Evolutionary conservation across 1,284 basidiomycete species (phyloP).

Genomic region (Ustilago curta): DNA sequence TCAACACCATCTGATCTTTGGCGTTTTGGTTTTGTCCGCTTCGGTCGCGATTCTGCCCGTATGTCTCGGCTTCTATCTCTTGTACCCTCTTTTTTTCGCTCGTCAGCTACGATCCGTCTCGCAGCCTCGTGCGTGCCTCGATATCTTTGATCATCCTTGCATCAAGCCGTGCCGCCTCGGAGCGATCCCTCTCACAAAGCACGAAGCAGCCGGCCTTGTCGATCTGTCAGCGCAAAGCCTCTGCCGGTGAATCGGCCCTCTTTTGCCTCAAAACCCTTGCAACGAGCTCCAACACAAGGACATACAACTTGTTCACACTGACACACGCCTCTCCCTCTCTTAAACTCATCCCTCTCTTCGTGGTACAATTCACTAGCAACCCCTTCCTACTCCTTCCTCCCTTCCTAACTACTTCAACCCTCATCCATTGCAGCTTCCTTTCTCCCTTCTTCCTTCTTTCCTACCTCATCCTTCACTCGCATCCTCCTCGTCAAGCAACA

Average conservation of each 20-base stretch:
- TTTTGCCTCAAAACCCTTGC: neutral
- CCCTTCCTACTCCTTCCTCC: neutral
- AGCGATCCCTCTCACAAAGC: neutral
- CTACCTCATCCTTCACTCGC: neutral
- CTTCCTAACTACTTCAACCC: slow-evolving; percentile 2
- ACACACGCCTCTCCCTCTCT: slow-evolving; percentile 2
- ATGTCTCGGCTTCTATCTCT: slow-evolving; percentile 33
- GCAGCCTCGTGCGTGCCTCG: slow-evolving; percentile 1
- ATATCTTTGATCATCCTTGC: neutral
- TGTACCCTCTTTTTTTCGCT: slow-evolving; percentile 10
- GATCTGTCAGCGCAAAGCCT: neutral
- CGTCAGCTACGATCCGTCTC: slow-evolving; percentile 1
- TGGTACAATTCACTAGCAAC: neutral
- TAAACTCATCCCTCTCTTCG: slow-evolving; percentile 1
- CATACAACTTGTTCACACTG: neutral
- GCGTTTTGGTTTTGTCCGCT: neutral
- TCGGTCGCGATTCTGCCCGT: slow-evolving; percentile 13
- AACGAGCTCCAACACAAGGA: neutral
- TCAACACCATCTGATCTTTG: slow-evolving; percentile 2
- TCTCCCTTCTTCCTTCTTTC: neutral
- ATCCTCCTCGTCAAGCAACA: neutral
- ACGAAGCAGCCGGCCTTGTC: neutral
- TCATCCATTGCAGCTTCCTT: neutral
- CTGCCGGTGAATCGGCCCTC: neutral
- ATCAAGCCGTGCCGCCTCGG: neutral